A percentile compares a stretch with the other conserved stretches of the same genome.
Conservation (phyloP, 805 yeast species). For the Sugiyamaella smithiae region DNA sequence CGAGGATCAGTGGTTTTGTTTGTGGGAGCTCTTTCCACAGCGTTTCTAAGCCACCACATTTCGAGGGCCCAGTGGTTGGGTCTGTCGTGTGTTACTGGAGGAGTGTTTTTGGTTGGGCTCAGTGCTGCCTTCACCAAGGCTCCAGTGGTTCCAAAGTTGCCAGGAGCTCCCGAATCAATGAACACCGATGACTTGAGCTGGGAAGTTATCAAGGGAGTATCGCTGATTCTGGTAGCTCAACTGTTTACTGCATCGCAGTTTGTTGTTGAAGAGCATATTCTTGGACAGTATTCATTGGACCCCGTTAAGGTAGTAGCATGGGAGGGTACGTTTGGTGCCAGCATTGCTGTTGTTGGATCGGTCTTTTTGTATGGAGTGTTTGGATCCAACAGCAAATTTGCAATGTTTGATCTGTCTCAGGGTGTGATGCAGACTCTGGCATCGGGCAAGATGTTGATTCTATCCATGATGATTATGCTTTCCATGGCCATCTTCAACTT, state of each 20-base stretch:
- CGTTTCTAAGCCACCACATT: slow-evolving; percentile 56
- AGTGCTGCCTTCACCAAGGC: slow-evolving; percentile 50
- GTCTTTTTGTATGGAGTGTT: slow-evolving; percentile 39
- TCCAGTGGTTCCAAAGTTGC: neutral
- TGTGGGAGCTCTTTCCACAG: slow-evolving; percentile 67
- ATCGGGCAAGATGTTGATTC: slow-evolving; percentile 38
- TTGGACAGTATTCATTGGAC: slow-evolving; percentile 49
- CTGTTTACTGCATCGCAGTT: slow-evolving; percentile 72
- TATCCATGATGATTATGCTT: slow-evolving; percentile 64
- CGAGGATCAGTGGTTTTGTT: slow-evolving; percentile 73
- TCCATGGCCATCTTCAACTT: slow-evolving; percentile 71
- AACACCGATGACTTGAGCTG: neutral
- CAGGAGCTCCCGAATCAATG: slow-evolving; percentile 1
- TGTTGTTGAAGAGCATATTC: slow-evolving; percentile 70
- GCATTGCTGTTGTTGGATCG: slow-evolving; percentile 46
- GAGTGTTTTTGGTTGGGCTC: slow-evolving; percentile 69
- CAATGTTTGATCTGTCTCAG: slow-evolving; percentile 43
- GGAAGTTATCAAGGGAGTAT: slow-evolving; percentile 50
- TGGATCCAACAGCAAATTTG: slow-evolving; percentile 36
- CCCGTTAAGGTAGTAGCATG: slow-evolving; percentile 68
- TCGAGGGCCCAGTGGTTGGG: slow-evolving; percentile 66
- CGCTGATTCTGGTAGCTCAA: slow-evolving; percentile 57
- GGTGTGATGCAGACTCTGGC: slow-evolving; percentile 21
- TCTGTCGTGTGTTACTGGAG: slow-evolving; percentile 59
- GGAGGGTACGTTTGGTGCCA: slow-evolving; percentile 68